Evolutionary conservation across 1,284 basidiomycete species (phyloP), one percentile per base, ranked within the genome.

Genomic region (Naganishia sp.): DNA sequence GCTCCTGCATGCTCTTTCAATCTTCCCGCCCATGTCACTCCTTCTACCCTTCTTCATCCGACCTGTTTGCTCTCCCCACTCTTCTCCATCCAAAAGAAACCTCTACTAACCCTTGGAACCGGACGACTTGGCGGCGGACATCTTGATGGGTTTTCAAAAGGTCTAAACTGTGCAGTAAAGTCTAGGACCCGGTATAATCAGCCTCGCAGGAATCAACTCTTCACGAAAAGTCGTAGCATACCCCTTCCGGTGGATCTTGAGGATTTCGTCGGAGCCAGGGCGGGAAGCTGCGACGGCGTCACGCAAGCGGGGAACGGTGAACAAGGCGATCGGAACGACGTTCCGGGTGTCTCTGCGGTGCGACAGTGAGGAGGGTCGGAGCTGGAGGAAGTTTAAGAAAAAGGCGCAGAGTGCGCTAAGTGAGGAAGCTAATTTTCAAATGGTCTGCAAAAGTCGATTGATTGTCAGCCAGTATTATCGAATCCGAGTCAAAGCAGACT

Each of bases 201-300:
- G 41, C 50, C 47, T 51, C 57, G 28, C 47, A 25, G 46, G 13
- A 42, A 28, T 9, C n/a, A 10, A 10, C 10, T 15, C 45, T 49
- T 49, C 13, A 15, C 31, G 41, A 31, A 1, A 18, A 10, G 32
- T n/a, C n/a, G 11, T 1, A 61, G 39, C 57, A n/a, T 51, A 61
- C 57, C 57, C 57, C 57, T 61, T 50, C 46, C 57, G 57, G 57
- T 61, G 57, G 57, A 61, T 61, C 57, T 61, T 61, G 57, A 47
- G 57, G 57, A 61, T 50, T 61, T 61, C 57, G 57, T 61, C 57
- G 57, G 57, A 9, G 57, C 41, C 28, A 61, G 31, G 47, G 32
- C 49, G 7, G 47, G 32, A 21, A 39, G 35, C 35, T 23, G 45
- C 57, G 50, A 51, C 57, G 47, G 49, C 47, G 57, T 42, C 42